Conservation (phyloP, 345 rosid genomes). For the Psidium friedrichsthalianum region DNA sequence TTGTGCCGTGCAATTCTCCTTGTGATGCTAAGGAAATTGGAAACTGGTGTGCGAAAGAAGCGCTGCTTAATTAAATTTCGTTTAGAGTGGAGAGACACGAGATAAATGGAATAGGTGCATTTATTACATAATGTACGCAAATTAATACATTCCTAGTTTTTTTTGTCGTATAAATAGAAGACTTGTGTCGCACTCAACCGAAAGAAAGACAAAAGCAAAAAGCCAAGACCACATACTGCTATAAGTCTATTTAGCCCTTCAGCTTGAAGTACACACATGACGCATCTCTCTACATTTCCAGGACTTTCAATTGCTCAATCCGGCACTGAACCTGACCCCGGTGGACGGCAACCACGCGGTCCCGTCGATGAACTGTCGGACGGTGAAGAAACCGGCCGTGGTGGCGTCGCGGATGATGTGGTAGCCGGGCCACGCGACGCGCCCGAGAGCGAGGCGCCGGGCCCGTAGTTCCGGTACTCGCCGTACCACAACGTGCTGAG, state of each 20-base stretch:
- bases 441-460: slow-evolving; percentile 34
- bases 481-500: slow-evolving; percentile 73
- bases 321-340: slow-evolving; percentile 43
- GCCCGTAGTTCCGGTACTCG: slow-evolving; percentile 61
- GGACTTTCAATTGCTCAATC: slow-evolving; percentile 26
- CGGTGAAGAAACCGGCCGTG: slow-evolving; percentile 50
- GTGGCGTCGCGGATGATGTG: slow-evolving; percentile 40
- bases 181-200: too few species aligned
- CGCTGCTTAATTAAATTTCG: neutral
- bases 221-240: neutral
- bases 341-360: slow-evolving; percentile 59
- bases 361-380: slow-evolving; percentile 53
- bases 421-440: slow-evolving; percentile 78
- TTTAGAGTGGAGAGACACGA: neutral
- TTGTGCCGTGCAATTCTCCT: neutral
- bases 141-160: neutral
- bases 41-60: neutral
- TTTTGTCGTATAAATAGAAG: neutral
- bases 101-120: neutral
- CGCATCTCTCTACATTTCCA: neutral
- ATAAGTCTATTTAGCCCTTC: neutral
- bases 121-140: neutral
- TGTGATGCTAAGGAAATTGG: neutral
- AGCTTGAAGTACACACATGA: neutral
- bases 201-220: neutral